Evolutionary conservation across 805 yeast genomes (phyloP).

Genomic region (Monosporozyma aquatica): DNA sequence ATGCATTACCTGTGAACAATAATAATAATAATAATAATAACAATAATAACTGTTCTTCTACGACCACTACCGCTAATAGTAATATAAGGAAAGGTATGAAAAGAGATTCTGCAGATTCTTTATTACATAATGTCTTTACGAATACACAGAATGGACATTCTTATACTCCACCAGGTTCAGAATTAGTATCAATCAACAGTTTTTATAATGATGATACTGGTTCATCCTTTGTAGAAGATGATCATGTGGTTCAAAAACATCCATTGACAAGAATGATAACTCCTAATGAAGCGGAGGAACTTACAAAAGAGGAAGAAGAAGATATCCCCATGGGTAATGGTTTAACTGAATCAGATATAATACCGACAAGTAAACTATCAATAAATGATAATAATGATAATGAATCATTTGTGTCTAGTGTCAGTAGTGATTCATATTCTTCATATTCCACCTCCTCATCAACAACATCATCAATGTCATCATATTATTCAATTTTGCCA

Average conservation of each 20-base stretch:
- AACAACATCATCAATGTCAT: constrained; percentile 4
- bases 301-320: neutral
- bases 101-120: neutral
- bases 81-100: neutral
- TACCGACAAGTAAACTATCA: neutral
- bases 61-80: neutral
- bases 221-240: neutral
- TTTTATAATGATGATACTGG: constrained; percentile 9
- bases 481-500: constrained; percentile 23
- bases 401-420: constrained; percentile 3
- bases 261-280: constrained; percentile 8
- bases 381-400: neutral
- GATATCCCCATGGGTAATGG: neutral
- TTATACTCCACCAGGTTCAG: constrained; percentile 17
- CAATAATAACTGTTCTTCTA: too few species aligned
- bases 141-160: neutral
- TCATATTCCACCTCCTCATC: constrained; percentile 2
- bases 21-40: neutral
- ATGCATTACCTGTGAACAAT: neutral
- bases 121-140: neutral
- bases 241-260: constrained; percentile 8
- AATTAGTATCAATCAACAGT: constrained; percentile 21
- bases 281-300: neutral
- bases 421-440: constrained; percentile 3
- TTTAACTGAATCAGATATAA: neutral